Evolutionary conservation across 1,284 basidiomycete genomes (phyloP).

Genomic region (Sporisorium sorghi): DNA sequence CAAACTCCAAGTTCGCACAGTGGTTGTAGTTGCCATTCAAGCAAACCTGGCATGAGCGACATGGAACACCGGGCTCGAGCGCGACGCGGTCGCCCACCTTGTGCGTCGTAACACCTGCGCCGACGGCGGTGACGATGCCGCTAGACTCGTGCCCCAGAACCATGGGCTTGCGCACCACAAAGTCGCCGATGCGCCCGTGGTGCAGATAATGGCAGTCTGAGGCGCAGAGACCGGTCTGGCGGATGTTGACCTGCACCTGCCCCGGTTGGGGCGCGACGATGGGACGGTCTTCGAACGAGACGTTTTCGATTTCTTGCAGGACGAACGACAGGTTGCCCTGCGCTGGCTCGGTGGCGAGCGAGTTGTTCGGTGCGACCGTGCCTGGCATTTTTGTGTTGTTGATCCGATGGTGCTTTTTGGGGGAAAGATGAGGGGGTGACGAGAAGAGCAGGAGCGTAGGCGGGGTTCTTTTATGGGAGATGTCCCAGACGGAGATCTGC

Average conservation of each 20-base stretch:
- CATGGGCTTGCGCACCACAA: constrained; percentile 82
- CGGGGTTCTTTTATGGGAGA: constrained; percentile 7
- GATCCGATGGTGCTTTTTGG: neutral
- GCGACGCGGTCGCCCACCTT: constrained; percentile 88
- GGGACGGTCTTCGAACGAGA: constrained; percentile 80
- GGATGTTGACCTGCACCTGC: constrained; percentile 89
- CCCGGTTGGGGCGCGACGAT: constrained; percentile 75
- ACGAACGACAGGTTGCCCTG: constrained; percentile 80
- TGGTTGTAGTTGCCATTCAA: constrained; percentile 68
- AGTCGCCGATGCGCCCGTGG: constrained; percentile 73
- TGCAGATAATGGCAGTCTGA: constrained; percentile 74
- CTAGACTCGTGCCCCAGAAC: constrained; percentile 77
- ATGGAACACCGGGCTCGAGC: constrained; percentile 82
- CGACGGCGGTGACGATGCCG: constrained; percentile 75
- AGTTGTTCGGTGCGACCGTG: constrained; percentile 58
- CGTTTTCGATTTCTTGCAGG: constrained; percentile 78
- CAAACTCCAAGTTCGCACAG: constrained; percentile 79
- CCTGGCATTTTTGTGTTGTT: constrained; percentile 23
- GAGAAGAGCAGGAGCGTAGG: neutral
- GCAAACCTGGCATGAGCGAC: constrained; percentile 76
- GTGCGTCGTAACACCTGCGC: constrained; percentile 78
- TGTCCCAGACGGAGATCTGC: neutral
- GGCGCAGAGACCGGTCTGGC: constrained; percentile 84
- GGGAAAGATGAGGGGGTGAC: neutral
- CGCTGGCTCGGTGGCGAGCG: constrained; percentile 55